Conservation (phyloP, 2,329 filamentous ascomycete species). For the Acrocalymma vagum region DNA sequence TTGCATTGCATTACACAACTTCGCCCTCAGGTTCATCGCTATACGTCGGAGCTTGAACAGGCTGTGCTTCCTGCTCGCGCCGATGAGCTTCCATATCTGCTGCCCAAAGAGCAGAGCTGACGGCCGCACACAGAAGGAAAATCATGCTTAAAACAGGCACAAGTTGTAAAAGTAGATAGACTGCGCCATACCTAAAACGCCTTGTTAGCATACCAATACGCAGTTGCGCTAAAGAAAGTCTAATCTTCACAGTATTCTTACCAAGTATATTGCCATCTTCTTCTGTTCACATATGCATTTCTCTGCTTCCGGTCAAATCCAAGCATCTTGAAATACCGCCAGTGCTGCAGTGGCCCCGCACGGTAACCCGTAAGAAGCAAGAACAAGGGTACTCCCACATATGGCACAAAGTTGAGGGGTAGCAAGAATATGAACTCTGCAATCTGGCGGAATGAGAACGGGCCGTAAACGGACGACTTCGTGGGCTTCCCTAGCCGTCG, state of each 20-base stretch:
- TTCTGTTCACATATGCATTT: conserved; percentile 72
- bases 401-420: conserved; percentile 86
- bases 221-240: conserved; percentile 1
- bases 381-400: conserved; percentile 84
- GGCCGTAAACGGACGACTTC: conserved; percentile 78
- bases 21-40: conserved; percentile 36
- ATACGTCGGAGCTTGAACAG: conserved; percentile 30
- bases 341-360: conserved; percentile 87
- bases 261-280: conserved; percentile 88
- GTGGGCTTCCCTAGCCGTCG: conserved; percentile 85
- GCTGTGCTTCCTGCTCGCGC: conserved; percentile 31
- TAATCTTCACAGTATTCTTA: too few relatives aligned
- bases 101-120: conserved; percentile 87
- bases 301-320: conserved; percentile 77
- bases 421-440: conserved; percentile 74
- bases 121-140: conserved; percentile 87
- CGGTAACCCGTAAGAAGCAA: conserved; percentile 87
- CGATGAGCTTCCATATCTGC: conserved; percentile 71
- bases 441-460: conserved; percentile 92
- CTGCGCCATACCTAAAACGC: conserved; percentile 75
- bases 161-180: conserved; percentile 86
- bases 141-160: conserved; percentile 92
- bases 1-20: conserved; percentile 26
- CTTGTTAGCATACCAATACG: conserved; percentile 12
- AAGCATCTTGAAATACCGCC: conserved; percentile 85